phyloP scores from a whole-genome alignment of 2,329 filamentous ascomycete genomes.

The Fusarium sp. region DNA sequence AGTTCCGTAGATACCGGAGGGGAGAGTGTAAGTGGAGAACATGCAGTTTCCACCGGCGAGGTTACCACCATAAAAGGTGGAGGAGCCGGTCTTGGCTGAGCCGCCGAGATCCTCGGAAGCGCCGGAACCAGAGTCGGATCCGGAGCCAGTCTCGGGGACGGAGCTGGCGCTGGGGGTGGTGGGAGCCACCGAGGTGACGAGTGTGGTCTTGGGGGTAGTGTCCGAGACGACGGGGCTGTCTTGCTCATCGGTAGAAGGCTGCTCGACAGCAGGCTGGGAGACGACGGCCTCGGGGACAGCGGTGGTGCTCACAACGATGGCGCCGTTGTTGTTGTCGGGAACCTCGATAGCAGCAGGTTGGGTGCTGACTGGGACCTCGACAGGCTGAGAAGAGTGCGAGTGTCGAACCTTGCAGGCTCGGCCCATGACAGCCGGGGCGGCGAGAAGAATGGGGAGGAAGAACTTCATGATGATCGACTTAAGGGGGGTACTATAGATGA shows the following conservation, averaged over 20 bases:
- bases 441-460: slow-evolving; percentile 38
- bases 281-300: slow-evolving; percentile 7
- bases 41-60: slow-evolving; percentile 71
- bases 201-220: slow-evolving; percentile 20
- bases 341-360: not conserved
- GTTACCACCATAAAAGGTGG: slow-evolving; percentile 67
- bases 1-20: slow-evolving; percentile 69
- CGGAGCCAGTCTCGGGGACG: slow-evolving; percentile 1
- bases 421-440: slow-evolving; percentile 44
- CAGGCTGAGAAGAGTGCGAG: slow-evolving; percentile 12
- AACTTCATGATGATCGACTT: slow-evolving; percentile 42
- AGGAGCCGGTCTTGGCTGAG: slow-evolving; percentile 30
- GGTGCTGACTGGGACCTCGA: slow-evolving; percentile 7
- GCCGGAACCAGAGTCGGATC: not conserved
- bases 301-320: slow-evolving; percentile 17
- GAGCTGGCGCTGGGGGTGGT: slow-evolving; percentile 5
- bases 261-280: not conserved
- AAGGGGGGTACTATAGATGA: not conserved
- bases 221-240: not conserved
- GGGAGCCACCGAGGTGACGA: slow-evolving; percentile 19
- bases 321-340: not conserved
- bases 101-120: slow-evolving; percentile 20
- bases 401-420: slow-evolving; percentile 38
- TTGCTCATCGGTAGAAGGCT: slow-evolving; percentile 15
- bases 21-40: slow-evolving; percentile 72